Evolutionary conservation across 2,329 filamentous ascomycete species (phyloP), one percentile per base, ranked within the genome.

Genomic region (Chlorencoelia australis): DNA sequence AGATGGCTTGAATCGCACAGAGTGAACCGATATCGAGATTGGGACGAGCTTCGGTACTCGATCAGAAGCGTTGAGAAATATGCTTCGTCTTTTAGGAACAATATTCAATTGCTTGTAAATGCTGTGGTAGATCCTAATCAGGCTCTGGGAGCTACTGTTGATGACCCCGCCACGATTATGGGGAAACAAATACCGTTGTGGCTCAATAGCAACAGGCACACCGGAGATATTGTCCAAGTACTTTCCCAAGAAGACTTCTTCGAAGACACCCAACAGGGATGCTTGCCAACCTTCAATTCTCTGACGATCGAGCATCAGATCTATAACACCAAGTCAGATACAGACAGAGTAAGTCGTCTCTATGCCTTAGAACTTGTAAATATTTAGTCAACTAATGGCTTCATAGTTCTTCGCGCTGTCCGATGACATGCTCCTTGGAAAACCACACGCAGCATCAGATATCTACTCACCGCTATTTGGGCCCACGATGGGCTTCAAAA

Each of bases 231-330:
- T 17, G 52, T 65, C 5, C 50, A 65, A 39, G 52, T 64, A 3
- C 51, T 65, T 2, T 53, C 51, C 11, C 62, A 65, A 34, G 61
- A 65, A 39, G 56, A 61, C 9, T 65, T 65, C 41, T 65, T 65
- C 44, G 54, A 57, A 9, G 52, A 57, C 6, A 42, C 55, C 7
- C 58, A 59, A 36, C 46, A 52, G 26, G 51, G 53, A 24, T 65
- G 62, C 37, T 48, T 65, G 21, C 62, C 62, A n/a, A 61, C 60
- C 3, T 65, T 65, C 45, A 63, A 65, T 46, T 64, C 62, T 7
- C 51, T 63, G 8, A 57, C 59, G 3, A 63, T 63, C 33, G 62
- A 65, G 43, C 62, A 61, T 20, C 60, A 65, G 40, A 55, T 65
- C 13, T 60, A 58, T 46, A 61, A 61, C 45, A 65, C 61, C 1